Evolutionary conservation across 1,139 yeast genomes (phyloP).

Genomic region (Scheffersomyces illinoinensis): DNA sequence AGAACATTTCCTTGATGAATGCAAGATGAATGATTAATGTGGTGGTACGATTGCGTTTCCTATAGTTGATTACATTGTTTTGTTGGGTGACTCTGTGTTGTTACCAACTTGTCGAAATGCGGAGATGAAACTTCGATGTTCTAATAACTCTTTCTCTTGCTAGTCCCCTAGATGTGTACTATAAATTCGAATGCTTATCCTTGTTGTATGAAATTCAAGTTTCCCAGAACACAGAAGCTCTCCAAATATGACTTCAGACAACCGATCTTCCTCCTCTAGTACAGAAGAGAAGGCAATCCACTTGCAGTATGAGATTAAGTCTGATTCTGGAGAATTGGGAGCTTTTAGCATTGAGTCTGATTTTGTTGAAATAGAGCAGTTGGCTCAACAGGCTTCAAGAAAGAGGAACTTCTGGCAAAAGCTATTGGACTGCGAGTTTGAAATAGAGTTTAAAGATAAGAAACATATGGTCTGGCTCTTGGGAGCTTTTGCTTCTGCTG

Average conservation of each 20-base stretch:
- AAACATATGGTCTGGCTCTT: constrained; percentile 46
- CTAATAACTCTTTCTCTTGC: neutral
- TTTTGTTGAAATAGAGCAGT: constrained; percentile 23
- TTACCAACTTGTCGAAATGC: neutral
- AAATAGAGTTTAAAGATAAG: constrained; percentile 40
- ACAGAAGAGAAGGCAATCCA: neutral
- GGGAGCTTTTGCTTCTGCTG: constrained; percentile 56
- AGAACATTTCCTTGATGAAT: neutral
- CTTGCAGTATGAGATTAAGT: constrained; percentile 1
- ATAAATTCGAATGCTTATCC: neutral
- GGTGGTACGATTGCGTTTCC: neutral
- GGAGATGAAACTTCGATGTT: neutral
- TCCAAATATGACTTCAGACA: neutral
- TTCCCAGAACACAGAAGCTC: neutral
- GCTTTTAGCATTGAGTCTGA: constrained; percentile 27
- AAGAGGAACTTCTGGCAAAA: constrained; percentile 22
- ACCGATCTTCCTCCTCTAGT: neutral
- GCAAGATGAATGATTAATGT: neutral
- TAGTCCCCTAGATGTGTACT: neutral
- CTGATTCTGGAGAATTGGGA: constrained; percentile 11
- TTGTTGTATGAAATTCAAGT: neutral
- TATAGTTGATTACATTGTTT: neutral
- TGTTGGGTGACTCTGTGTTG: neutral
- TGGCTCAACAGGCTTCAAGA: constrained; percentile 18
- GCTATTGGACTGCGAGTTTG: constrained; percentile 22